Percentiles rank a stretch among this genome's conserved stretches.
Evolutionary conservation across 225 moss, liverwort and hornwort species (phyloP).

Genomic region (Physcomitrellopsis africana): DNA sequence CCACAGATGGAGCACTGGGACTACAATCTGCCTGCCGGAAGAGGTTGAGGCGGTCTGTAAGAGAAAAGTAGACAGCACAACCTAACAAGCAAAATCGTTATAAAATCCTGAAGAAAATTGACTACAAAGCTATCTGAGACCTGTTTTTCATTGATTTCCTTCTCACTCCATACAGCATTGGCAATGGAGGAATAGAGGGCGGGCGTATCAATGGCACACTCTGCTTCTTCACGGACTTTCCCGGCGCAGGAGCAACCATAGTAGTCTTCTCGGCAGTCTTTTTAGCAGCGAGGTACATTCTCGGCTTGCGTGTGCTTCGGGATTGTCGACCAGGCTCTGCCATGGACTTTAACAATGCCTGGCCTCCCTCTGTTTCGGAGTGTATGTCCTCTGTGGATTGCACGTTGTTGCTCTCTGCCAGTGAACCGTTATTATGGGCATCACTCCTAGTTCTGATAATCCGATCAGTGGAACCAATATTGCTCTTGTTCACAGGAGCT

Average conservation of each 20-base stretch:
- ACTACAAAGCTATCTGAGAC: constrained; percentile 14
- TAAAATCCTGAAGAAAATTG: not conserved
- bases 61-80: not conserved
- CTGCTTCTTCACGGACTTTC: constrained; percentile 23
- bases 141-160: constrained; percentile 30
- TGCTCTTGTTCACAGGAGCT: not conserved
- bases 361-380: constrained; percentile 25
- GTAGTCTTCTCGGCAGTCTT: constrained; percentile 31
- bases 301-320: constrained; percentile 19
- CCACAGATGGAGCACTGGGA: not conserved
- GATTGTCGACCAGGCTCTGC: constrained; percentile 22
- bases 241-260: constrained; percentile 17
- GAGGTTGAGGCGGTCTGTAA: not conserved
- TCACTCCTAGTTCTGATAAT: constrained; percentile 11
- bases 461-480: not conserved
- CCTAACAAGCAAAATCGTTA: not conserved
- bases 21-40: not conserved
- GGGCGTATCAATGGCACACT: constrained; percentile 35
- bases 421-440: constrained; percentile 22
- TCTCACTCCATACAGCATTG: constrained; percentile 36
- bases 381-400: constrained; percentile 15
- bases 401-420: constrained; percentile 17
- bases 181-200: constrained; percentile 38
- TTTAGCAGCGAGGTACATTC: constrained; percentile 25
- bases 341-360: constrained; percentile 1